Base-by-base conservation (phyloP, 2,329 filamentous ascomycete genomes). In the Pyrenophora graminea region DNA sequence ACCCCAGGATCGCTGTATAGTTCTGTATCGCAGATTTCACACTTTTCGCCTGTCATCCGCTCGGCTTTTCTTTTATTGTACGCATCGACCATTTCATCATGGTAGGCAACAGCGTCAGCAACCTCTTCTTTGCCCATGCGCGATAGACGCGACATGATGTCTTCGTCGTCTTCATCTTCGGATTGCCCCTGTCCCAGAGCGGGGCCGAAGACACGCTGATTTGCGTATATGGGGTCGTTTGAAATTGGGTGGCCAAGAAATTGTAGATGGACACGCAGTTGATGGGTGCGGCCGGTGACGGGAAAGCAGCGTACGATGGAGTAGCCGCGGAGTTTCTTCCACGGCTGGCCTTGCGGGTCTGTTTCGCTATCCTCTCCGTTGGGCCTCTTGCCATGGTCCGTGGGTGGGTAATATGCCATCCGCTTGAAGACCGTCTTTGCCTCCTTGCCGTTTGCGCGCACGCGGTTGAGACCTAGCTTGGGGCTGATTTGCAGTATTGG, bases 221-320 rank as follows among this genome's bases (percentile, higher is more conserved):
- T 99, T 64, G 90, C 91, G 73, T 99, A 99, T 63, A 99, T 97
- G 6, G 94, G 94, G 69, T 99, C 94, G 72, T 99, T 99, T 58
- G 91, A 87, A 62, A 99, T 97, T 1, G 94, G 94, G 69, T 97
- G 89, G 1, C 94, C 94, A 3, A 99, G 79, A 72, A 90, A 96
- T 70, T 99, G 94, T 13, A 99, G 81, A 67, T 99, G 94, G 15
- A 99, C 94, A 30, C 94, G 86, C 41, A 99, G 83, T 72, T 99
- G 94, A 68, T 99, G 94, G 10, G 94, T 99, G 43, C 94, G 85
- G 0, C 94, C 94, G 0, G 94, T 99, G 23, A 97, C 84, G 0
- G 94, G 94, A 50, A 96, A 82, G 71, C 94, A 97, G 62, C 94
- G 88, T 13, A 99, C 92, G 58, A 99, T 91, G 23, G 91, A 96